phyloP scores from a whole-genome alignment of 2,329 filamentous ascomycete genomes.

The Pseudogymnoascus sp. region DNA sequence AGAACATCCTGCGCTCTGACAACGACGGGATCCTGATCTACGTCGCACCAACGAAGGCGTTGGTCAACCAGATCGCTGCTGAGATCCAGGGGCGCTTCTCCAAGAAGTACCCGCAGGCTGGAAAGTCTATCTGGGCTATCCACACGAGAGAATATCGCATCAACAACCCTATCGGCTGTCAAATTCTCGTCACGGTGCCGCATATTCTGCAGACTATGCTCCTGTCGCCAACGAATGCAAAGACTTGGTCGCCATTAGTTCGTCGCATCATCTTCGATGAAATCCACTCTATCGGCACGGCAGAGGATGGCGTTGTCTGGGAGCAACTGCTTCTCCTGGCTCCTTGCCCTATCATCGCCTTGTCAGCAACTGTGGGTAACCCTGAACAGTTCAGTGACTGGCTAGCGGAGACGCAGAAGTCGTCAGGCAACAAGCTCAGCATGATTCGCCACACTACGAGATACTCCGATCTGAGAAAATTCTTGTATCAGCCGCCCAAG shows the following conservation, averaged over 20 bases:
- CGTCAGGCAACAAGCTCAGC: conserved; percentile 54
- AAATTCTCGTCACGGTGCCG: conserved; percentile 70
- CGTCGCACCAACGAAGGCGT: conserved; percentile 72
- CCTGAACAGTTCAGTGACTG: conserved; percentile 62
- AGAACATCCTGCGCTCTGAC: conserved; percentile 60
- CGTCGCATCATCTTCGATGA: conserved; percentile 78
- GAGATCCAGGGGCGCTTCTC: conserved; percentile 69
- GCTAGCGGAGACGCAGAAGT: conserved; percentile 57
- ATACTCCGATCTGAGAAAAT: conserved; percentile 75
- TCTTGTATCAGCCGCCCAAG: conserved; percentile 51
- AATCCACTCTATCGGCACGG: conserved; percentile 71
- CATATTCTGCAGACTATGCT: conserved; percentile 76
- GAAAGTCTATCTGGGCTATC: conserved; percentile 70
- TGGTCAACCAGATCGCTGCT: conserved; percentile 78
- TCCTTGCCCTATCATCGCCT: conserved; percentile 69
- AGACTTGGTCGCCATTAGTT: conserved; percentile 57
- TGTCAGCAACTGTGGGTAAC: conserved; percentile 75
- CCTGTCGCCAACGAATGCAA: conserved; percentile 55
- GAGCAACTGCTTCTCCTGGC: conserved; percentile 68
- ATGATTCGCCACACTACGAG: conserved; percentile 63
- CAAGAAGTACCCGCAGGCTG: conserved; percentile 50
- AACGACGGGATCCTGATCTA: conserved; percentile 70
- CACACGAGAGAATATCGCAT: conserved; percentile 69
- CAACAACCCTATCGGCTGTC: conserved; percentile 65
- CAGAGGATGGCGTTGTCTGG: conserved; percentile 70